Base-by-base conservation (phyloP, 495 filamentous ascomycete species). In the Oidiodendron maius region DNA sequence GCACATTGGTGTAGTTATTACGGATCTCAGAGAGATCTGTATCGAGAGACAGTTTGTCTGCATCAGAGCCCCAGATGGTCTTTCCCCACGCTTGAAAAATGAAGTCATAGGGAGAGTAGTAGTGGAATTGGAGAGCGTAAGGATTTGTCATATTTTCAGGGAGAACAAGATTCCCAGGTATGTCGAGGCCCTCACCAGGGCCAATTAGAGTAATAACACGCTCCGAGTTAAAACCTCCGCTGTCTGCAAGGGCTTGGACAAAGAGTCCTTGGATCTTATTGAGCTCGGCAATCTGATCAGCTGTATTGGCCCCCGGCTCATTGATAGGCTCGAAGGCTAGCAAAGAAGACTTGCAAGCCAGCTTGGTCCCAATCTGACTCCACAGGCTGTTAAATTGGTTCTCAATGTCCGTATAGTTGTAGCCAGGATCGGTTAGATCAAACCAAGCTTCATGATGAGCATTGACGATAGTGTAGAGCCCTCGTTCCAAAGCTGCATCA, bases 251-350 rank as follows among this genome's bases (percentile, higher is more conserved):
- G 2, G 76, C 72, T 39, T 76, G 52, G 4, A 82, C 61, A 51
- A 83, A 83, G 4, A 80, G 62, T n/a, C 65, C 64, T 50, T 83
- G 81, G 6, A 80, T 53, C 32, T 71, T 73, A 59, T 81, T 82
- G 24, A 76, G 60, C 24, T 75, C 59, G 1, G 66, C 66, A 0
- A 63, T 75, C 52, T 82, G 69, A n/a, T 62, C 68, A 5, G 65
- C 64, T 1, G 66, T 77, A 10, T 67, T 69, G 39, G 71, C 77
- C 0, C 77, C 68, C 0, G 76, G 74, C 48, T 84, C 79, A 51
- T 82, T 83, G 53, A 84, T 72, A 2, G 78, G 60, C 51, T 84
- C 80, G 39, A 83, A 77, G 1, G 76, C 74, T n/a, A 82, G 68
- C 4, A 65, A 57, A 24, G 65, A 70, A 0, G 71, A 71, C 54